Conservation (phyloP, 2,329 filamentous ascomycete species). For the Fusarium circinatum region DNA sequence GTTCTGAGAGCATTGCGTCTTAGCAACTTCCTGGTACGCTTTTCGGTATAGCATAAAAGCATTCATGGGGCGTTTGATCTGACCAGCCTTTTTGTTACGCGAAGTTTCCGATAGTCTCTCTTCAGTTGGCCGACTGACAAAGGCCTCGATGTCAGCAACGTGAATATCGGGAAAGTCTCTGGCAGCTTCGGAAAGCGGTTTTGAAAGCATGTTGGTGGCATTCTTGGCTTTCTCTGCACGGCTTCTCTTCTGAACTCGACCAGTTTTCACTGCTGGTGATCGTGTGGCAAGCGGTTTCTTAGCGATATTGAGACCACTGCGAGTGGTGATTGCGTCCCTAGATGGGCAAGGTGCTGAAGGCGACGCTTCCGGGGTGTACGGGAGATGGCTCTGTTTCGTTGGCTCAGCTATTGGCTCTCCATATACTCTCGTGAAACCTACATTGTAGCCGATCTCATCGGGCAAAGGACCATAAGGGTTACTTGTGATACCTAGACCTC, state of each 20-base stretch:
- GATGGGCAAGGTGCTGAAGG: constrained; percentile 52
- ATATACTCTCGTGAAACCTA: constrained; percentile 8
- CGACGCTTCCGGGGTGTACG: constrained; percentile 61
- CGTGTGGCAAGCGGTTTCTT: constrained; percentile 33
- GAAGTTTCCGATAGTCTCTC: constrained; percentile 73
- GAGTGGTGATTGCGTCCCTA: constrained; percentile 48
- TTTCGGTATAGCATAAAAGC: constrained; percentile 98
- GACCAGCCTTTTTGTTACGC: constrained; percentile 74
- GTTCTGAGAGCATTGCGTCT: constrained; percentile 82
- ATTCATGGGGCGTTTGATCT: constrained; percentile 94
- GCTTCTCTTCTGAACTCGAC: constrained; percentile 38
- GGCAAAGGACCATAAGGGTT: constrained; percentile 35
- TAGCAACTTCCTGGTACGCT: constrained; percentile 87
- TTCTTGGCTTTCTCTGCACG: constrained; percentile 49
- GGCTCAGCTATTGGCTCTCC: constrained; percentile 4
- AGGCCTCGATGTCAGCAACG: constrained; percentile 81
- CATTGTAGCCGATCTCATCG: constrained; percentile 36
- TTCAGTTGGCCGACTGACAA: constrained; percentile 77
- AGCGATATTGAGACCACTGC: constrained; percentile 49
- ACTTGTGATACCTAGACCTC: constrained; percentile 11
- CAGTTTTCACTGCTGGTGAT: constrained; percentile 27
- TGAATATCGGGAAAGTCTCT: constrained; percentile 69
- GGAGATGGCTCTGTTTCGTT: constrained; percentile 23
- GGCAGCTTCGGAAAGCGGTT: constrained; percentile 77
- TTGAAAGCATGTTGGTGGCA: constrained; percentile 62